These are phyloP conservation scores for Amylostereum chailletii DNA, from an alignment of 1,284 basidiomycete genomes.

Conservation along the genomic window DNA sequence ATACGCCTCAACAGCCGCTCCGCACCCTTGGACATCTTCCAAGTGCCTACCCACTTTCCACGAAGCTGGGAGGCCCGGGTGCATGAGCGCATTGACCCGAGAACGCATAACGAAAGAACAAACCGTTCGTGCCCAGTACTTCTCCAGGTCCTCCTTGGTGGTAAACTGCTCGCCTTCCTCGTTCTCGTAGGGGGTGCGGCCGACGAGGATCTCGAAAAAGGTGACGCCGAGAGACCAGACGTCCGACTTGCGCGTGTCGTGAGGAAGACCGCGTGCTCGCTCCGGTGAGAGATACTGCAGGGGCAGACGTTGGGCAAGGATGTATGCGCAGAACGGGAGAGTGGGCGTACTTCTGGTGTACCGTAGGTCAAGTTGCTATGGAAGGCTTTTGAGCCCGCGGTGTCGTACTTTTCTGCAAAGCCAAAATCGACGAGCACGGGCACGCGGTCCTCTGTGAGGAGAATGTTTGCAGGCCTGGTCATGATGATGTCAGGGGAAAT, in stretches of 20 bases:
- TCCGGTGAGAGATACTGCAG: constrained; percentile 80
- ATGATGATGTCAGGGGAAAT: constrained; percentile 2
- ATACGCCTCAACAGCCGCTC: constrained; percentile 67
- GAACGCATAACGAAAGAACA: constrained; percentile 13
- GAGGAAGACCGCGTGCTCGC: constrained; percentile 74
- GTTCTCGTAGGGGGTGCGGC: constrained; percentile 86
- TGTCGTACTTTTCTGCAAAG: constrained; percentile 78
- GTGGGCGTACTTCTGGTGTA: constrained; percentile 67
- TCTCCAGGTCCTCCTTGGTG: constrained; percentile 75
- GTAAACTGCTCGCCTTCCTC: constrained; percentile 73
- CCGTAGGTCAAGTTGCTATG: constrained; percentile 80
- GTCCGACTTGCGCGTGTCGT: constrained; percentile 89
- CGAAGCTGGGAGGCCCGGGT: constrained; percentile 33
- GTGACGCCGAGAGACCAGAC: constrained; percentile 91
- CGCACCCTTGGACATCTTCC: constrained; percentile 57
- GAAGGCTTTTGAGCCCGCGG: constrained; percentile 56
- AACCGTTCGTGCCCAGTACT: constrained; percentile 78
- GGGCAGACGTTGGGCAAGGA: neutral
- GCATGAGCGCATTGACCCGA: too few relatives aligned
- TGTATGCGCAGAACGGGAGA: neutral
- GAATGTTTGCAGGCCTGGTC: constrained; percentile 77
- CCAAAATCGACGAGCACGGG: constrained; percentile 90
- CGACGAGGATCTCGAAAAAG: constrained; percentile 86
- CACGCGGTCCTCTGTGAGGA: constrained; percentile 63
- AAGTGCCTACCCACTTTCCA: constrained; percentile 81